These are phyloP conservation scores for Pichia sp. DNA, from an alignment of 1,139 yeast genomes.

Conservation along the genomic window DNA sequence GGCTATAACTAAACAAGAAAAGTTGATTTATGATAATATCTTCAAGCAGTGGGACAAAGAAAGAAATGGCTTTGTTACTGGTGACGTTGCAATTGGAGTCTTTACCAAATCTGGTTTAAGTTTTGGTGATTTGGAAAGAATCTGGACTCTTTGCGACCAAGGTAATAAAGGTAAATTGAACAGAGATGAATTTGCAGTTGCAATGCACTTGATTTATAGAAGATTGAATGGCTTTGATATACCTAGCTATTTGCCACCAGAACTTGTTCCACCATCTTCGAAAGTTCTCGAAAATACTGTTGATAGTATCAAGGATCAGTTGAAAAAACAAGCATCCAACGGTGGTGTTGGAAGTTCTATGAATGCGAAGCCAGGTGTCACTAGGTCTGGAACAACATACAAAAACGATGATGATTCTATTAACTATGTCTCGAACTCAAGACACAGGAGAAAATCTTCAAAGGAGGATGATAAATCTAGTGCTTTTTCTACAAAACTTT, in stretches of 20 bases:
- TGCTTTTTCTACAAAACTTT: constrained; percentile 22
- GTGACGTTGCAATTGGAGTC: constrained; percentile 77
- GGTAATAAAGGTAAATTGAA: constrained; percentile 69
- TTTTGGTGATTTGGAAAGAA: constrained; percentile 78
- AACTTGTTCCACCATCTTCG: constrained; percentile 76
- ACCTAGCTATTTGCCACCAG: constrained; percentile 70
- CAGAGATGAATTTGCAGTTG: constrained; percentile 75
- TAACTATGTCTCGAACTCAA: constrained; percentile 61
- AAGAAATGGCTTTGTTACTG: constrained; percentile 66
- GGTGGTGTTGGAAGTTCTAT: constrained; percentile 18
- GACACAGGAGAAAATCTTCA: constrained; percentile 43
- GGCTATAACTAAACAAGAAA: constrained; percentile 85
- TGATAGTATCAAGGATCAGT: constrained; percentile 46
- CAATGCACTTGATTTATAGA: constrained; percentile 78
- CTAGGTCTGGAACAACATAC: constrained; percentile 54
- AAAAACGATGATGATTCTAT: constrained; percentile 64
- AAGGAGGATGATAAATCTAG: constrained; percentile 11
- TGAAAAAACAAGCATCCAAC: constrained; percentile 32
- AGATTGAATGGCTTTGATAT: constrained; percentile 68
- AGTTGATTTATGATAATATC: constrained; percentile 78
- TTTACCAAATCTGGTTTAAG: constrained; percentile 87
- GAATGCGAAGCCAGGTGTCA: constrained; percentile 15
- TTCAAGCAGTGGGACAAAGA: constrained; percentile 81
- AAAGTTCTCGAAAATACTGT: constrained; percentile 49
- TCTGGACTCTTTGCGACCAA: constrained; percentile 80